Base-by-base conservation (phyloP, 2,329 filamentous ascomycete species). In the Neocatenulostroma microsporum region DNA sequence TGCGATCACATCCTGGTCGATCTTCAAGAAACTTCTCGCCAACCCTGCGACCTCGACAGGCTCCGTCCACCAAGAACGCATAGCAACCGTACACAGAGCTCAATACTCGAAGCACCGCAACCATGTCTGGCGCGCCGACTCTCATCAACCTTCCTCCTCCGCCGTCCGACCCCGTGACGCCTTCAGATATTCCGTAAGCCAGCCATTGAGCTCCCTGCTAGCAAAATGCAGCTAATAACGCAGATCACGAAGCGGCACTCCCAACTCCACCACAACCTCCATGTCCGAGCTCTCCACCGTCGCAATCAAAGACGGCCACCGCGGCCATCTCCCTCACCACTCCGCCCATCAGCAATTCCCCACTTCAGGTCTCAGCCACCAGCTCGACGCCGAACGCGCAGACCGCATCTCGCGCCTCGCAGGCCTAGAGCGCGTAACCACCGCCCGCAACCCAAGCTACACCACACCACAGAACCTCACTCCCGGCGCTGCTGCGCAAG, bases 251-350 rank as follows among this genome's bases (percentile, higher is more conserved):
- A 94, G 86, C 47, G 88, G 89, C 54, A 96, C 89, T 3, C 89
- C 89, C 3, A 95, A 91, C 48, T 94, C 86, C 49, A 82, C 84
- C 26, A 93, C 85, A 3, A 95, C 88, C 10, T 93, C 87, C 34
- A 80, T 96, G 54, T 94, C 86, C 18, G 81, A 87, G 27, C 74
- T 96, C 31, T 94, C 86, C 12, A 95, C 89, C 13, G 91, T 86
- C 10, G 89, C 89, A 34, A 94, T 94, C 71, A 94, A 95, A 64
- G 89, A 96, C 58, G 89, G 89, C 51, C 86, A 95, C 56, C 84
- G 86, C 42, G 89, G 89, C 46, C 78, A 87, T 56, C 72, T 81
- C 19, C 76, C 78, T 20, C 73, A 79, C 37, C 64, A 70, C 39
- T n/a, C n/a, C n/a, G n/a, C n/a, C n/a, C n/a, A n/a, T n/a, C 69